Conservation (phyloP, 2,329 filamentous ascomycete genomes). For the Hypocreales sp. region DNA sequence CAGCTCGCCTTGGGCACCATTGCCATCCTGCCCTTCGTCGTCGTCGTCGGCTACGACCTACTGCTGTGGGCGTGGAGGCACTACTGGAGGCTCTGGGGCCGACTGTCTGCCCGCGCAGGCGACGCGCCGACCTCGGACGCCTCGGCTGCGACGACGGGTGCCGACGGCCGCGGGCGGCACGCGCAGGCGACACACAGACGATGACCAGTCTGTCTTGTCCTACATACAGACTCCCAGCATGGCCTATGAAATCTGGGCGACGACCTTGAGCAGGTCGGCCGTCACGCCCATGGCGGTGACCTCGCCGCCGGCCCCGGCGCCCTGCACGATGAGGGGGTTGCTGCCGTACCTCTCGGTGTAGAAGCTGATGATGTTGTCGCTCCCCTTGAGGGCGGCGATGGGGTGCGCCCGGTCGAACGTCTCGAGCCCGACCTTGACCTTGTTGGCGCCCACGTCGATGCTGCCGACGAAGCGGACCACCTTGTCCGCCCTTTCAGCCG, state of each 20-base stretch:
- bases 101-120: no score
- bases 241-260: constrained; percentile 49
- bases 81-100: no score
- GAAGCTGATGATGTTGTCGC: constrained; percentile 98
- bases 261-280: constrained; percentile 79
- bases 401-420: constrained; percentile 78
- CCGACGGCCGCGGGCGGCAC: constrained; percentile 1
- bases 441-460: constrained; percentile 66
- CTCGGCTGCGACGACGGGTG: not conserved
- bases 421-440: constrained; percentile 85
- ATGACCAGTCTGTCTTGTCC: constrained; percentile 1
- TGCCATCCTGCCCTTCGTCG: constrained; percentile 28
- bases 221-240: constrained; percentile 1
- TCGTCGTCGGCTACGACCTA: constrained; percentile 35
- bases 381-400: constrained; percentile 89
- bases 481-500: constrained; percentile 76
- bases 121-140: no score
- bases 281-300: constrained; percentile 97
- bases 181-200: constrained; percentile 2
- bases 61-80: constrained; percentile 37
- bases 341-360: constrained; percentile 88
- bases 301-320: constrained; percentile 83
- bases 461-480: constrained; percentile 90
- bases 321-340: constrained; percentile 88
- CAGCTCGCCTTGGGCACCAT: constrained; percentile 29